Percentiles rank a stretch among this genome's conserved stretches.
Conservation (phyloP, 148 eudicot species). For the Mesembryanthemum crystallinum region DNA sequence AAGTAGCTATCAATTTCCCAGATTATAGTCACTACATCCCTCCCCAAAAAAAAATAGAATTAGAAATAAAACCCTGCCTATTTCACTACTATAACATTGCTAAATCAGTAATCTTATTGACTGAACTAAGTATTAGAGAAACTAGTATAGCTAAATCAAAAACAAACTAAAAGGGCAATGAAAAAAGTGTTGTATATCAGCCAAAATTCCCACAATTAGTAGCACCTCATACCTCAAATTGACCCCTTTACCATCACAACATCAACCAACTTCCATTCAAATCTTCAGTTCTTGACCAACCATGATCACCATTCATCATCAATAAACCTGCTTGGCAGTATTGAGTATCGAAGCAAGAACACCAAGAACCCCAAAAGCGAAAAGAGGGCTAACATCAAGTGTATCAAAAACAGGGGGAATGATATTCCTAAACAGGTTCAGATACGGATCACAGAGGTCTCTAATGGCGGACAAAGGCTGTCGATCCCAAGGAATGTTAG, state of each 20-base stretch:
- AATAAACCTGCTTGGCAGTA: slow-evolving; percentile 11
- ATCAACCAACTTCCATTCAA: not conserved
- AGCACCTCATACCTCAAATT: slow-evolving; percentile 17
- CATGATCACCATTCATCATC: not conserved
- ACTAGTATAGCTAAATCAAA: not conserved
- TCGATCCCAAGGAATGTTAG: slow-evolving; percentile 75
- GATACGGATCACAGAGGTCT: slow-evolving; percentile 74
- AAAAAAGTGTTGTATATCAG: not conserved
- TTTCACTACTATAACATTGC: not conserved
- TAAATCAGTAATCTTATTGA: not conserved
- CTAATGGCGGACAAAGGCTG: slow-evolving; percentile 78
- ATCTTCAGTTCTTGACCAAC: not conserved
- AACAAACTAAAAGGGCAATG: not conserved
- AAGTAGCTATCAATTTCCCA: not conserved
- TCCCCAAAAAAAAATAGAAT: too few species aligned
- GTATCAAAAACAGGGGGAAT: slow-evolving; percentile 65
- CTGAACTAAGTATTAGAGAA: not conserved
- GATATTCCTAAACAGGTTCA: slow-evolving; percentile 63
- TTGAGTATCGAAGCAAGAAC: slow-evolving; percentile 49
- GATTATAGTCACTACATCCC: not conserved
- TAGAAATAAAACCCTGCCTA: too few species aligned
- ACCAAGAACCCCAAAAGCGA: slow-evolving; percentile 68
- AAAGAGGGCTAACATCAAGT: slow-evolving; percentile 69
- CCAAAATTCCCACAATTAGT: not conserved
- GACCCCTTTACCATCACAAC: too few species aligned